Evolutionary conservation across 2,329 filamentous ascomycete genomes (phyloP).

Genomic region (Sarocladiaceae sp.): DNA sequence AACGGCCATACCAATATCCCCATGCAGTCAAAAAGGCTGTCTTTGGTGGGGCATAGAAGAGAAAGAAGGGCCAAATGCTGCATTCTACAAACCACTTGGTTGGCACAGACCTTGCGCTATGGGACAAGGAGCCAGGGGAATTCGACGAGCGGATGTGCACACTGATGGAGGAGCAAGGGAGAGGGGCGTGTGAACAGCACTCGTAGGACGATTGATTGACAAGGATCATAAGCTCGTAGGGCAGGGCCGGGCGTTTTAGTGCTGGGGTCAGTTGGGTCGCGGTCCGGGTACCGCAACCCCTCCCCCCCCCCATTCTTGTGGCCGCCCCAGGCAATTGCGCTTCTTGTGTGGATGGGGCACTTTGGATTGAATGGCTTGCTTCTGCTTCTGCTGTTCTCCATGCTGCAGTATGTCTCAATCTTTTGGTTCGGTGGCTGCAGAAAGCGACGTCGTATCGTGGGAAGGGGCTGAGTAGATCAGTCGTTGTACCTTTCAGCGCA

Average conservation of each 20-base stretch:
- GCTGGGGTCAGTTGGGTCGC: neutral
- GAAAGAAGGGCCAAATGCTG: no score
- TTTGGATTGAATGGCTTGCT: no score
- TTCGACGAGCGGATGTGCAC: no score
- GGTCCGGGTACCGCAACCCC: slow-evolving; percentile 4
- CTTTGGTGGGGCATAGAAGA: neutral
- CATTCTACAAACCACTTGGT: neutral
- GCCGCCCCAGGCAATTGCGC: neutral
- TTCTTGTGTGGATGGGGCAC: no score
- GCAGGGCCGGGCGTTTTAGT: slow-evolving; percentile 4
- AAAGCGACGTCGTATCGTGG: slow-evolving; percentile 1
- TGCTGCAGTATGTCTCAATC: no score
- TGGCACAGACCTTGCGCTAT: neutral
- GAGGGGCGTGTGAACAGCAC: neutral
- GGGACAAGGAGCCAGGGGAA: neutral
- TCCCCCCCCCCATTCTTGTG: no score
- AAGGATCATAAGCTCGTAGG: slow-evolving; percentile 1
- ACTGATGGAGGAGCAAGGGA: neutral
- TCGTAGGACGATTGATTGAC: neutral
- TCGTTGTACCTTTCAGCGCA: neutral
- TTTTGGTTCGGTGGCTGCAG: slow-evolving; percentile 1
- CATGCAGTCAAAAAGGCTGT: neutral
- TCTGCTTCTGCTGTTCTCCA: no score
- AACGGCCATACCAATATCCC: neutral
- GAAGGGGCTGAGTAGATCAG: slow-evolving; percentile 6